A percentile compares a stretch with the other conserved stretches of the same genome.
These are phyloP conservation scores for Meredithiella fracta DNA, from an alignment of 2,329 filamentous ascomycete genomes.

Conservation along the genomic window DNA sequence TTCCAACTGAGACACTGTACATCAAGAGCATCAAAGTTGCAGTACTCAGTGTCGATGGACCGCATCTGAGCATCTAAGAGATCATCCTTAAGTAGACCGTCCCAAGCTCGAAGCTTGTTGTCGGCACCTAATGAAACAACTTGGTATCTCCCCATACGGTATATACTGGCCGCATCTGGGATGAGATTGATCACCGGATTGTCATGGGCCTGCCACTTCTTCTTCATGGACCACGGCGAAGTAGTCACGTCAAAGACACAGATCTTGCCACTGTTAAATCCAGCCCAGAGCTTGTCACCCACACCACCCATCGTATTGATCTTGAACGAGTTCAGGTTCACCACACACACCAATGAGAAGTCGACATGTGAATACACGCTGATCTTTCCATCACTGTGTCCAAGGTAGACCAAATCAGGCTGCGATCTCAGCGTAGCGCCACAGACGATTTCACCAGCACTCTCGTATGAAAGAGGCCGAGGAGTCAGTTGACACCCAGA, in stretches of 20 bases:
- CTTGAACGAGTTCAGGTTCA: constrained; percentile 87
- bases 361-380: constrained; percentile 74
- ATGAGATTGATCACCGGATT: constrained; percentile 64
- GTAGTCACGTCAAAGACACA: constrained; percentile 76
- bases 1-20: constrained; percentile 89
- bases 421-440: constrained; percentile 60
- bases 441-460: constrained; percentile 73
- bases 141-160: constrained; percentile 68
- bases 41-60: constrained; percentile 63
- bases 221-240: constrained; percentile 77
- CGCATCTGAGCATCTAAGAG: constrained; percentile 91
- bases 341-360: constrained; percentile 59
- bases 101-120: constrained; percentile 72
- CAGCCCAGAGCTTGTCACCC: constrained; percentile 75
- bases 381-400: constrained; percentile 84
- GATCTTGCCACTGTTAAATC: constrained; percentile 84
- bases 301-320: constrained; percentile 76
- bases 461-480: constrained; percentile 51
- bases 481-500: constrained; percentile 59
- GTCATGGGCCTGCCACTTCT: constrained; percentile 88
- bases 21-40: constrained; percentile 66
- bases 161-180: constrained; percentile 66
- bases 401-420: constrained; percentile 69
- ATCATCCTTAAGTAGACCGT: constrained; percentile 82
- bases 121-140: constrained; percentile 79